Conservation (phyloP, 257 asterid species). For the Salvia splendens region DNA sequence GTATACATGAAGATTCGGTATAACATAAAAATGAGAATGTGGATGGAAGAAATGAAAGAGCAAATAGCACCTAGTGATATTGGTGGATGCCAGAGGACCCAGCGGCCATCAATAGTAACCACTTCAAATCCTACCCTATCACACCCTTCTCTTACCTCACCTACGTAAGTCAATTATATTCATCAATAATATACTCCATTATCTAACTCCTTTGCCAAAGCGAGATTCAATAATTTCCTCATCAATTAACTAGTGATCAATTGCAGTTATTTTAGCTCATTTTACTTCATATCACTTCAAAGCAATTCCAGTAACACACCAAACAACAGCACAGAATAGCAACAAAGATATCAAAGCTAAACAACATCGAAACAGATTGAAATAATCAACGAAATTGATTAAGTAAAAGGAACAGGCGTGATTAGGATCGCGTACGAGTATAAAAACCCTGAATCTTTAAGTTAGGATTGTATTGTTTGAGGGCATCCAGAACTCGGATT, state of each 20-base stretch:
- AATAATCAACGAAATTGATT: constrained; percentile 3
- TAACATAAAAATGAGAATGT: neutral
- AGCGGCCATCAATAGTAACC: constrained; percentile 72
- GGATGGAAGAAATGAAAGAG: neutral
- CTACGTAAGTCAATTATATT: constrained; percentile 34
- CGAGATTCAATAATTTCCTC: constrained; percentile 13
- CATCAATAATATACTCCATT: neutral
- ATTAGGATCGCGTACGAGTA: constrained; percentile 50
- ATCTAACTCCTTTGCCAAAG: constrained; percentile 9
- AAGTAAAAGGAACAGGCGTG: neutral
- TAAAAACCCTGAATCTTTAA: constrained; percentile 82
- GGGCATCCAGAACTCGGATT: constrained; percentile 63
- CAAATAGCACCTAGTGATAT: constrained; percentile 46
- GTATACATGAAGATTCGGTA: neutral
- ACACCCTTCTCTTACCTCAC: constrained; percentile 76
- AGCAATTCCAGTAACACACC: neutral
- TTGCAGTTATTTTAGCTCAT: neutral
- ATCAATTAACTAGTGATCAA: constrained; percentile 16
- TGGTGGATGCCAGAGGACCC: constrained; percentile 69
- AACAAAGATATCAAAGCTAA: neutral
- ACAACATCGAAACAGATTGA: constrained; percentile 3
- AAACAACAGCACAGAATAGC: constrained; percentile 1
- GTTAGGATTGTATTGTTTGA: constrained; percentile 53
- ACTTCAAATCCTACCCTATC: constrained; percentile 84
- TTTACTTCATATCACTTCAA: neutral